Percentiles rank a stretch among this genome's conserved stretches.
Conservation (phyloP, 2,329 filamentous ascomycete species). For the Cladosporium cucumerinum region DNA sequence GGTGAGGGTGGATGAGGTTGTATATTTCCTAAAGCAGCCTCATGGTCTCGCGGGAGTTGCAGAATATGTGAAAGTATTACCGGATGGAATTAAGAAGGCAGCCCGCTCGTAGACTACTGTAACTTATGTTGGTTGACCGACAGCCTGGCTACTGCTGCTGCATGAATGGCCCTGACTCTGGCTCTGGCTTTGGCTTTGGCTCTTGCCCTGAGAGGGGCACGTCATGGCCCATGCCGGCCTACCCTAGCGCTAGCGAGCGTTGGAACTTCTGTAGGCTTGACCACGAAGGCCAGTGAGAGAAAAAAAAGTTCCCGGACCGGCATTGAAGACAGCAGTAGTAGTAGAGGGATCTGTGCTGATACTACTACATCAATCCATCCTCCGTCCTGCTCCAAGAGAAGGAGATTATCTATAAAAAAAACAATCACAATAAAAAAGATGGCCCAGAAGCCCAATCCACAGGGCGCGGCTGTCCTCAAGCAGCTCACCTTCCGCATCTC, state of each 20-base stretch:
- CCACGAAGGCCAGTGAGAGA: neutral
- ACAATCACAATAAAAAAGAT: neutral
- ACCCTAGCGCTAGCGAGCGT: neutral
- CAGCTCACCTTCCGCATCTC: conserved; percentile 64
- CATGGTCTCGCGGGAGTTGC: neutral
- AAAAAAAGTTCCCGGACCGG: conserved; percentile 4
- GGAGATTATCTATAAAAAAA: no score
- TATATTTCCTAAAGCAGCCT: conserved; percentile 15
- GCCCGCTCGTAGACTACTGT: no score
- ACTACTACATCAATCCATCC: neutral
- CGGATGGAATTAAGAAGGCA: neutral
- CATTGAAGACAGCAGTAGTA: neutral
- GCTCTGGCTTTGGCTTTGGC: no score
- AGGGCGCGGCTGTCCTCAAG: conserved; percentile 37
- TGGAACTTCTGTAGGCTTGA: neutral
- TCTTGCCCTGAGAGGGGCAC: no score
- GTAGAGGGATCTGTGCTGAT: neutral
- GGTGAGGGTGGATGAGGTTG: conserved; percentile 1
- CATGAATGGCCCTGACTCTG: neutral
- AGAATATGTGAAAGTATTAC: neutral
- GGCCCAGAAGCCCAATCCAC: conserved; percentile 13
- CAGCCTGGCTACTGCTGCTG: no score
- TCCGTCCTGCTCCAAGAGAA: neutral
- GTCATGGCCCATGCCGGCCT: neutral
- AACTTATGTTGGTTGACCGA: neutral